These are phyloP conservation scores for Candida silvicultrix DNA, from an alignment of 805 yeast species.

Conservation along the genomic window DNA sequence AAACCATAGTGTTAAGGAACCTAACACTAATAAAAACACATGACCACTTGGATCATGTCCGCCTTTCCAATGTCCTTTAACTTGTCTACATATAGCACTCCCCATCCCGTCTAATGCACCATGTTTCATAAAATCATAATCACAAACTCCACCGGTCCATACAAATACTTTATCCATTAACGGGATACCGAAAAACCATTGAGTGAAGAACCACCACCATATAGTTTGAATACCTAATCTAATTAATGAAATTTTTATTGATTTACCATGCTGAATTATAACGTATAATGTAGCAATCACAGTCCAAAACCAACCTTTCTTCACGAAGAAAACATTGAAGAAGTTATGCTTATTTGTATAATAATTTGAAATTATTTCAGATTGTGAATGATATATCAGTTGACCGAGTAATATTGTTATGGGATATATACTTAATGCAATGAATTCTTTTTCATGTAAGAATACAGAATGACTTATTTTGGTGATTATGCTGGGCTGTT, in stretches of 20 bases:
- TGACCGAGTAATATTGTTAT: conserved; percentile 45
- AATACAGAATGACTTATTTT: neutral
- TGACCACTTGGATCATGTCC: conserved; percentile 98
- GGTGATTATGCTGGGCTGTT: neutral
- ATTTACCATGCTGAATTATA: conserved; percentile 13
- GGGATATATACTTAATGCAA: conserved; percentile 26
- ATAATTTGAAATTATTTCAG: conserved; percentile 9
- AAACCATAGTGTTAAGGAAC: conserved; percentile 57
- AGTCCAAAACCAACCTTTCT: conserved; percentile 94
- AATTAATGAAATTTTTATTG: conserved; percentile 1
- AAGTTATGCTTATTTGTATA: conserved; percentile 58
- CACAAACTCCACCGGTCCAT: conserved; percentile 79
- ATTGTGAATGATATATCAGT: conserved; percentile 29
- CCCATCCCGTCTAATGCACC: conserved; percentile 9
- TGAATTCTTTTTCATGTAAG: neutral
- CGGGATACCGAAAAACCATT: conserved; percentile 81
- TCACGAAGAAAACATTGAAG: conserved; percentile 71
- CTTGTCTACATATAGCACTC: conserved; percentile 37
- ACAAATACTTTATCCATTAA: conserved; percentile 82
- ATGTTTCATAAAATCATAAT: conserved; percentile 8
- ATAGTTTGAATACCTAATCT: conserved; percentile 31
- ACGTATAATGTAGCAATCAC: conserved; percentile 32
- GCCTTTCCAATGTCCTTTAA: conserved; percentile 68
- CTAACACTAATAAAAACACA: conserved; percentile 67
- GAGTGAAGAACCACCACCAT: conserved; percentile 87